Percentiles rank a stretch among this genome's conserved stretches.
Conservation (phyloP, 345 rosid species). For the Pugionium cornutum region DNA sequence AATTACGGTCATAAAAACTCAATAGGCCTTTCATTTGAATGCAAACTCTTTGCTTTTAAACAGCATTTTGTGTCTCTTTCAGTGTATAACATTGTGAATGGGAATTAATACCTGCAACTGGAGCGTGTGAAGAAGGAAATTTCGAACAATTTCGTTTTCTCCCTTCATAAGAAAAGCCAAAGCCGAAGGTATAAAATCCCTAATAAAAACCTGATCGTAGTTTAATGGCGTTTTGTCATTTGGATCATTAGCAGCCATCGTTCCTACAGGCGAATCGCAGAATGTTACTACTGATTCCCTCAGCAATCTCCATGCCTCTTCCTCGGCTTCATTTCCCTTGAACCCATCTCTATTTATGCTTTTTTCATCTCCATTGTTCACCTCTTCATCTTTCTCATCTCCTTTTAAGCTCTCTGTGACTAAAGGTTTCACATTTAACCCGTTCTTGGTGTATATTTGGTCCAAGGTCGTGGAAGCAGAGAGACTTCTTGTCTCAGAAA, state of each 20-base stretch:
- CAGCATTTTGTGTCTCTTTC: not conserved
- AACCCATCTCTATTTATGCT: constrained; percentile 28
- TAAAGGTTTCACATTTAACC: constrained; percentile 24
- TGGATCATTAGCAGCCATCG: constrained; percentile 91
- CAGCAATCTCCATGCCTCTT: constrained; percentile 89
- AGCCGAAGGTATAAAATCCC: constrained; percentile 92
- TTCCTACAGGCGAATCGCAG: constrained; percentile 81
- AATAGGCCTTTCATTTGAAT: not conserved
- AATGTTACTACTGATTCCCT: constrained; percentile 71
- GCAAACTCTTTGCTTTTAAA: not conserved
- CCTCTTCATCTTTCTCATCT: constrained; percentile 25
- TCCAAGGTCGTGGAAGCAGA: constrained; percentile 6
- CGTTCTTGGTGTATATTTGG: constrained; percentile 14
- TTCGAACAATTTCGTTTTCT: constrained; percentile 83
- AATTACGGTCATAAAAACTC: not conserved
- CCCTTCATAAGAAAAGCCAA: constrained; percentile 87
- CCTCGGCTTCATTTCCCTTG: constrained; percentile 45
- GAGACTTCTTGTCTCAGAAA: constrained; percentile 21
- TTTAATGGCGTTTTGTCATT: constrained; percentile 67
- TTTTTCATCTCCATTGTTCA: constrained; percentile 22
- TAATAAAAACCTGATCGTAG: constrained; percentile 94
- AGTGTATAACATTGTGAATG: not conserved
- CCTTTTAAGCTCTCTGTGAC: constrained; percentile 8
- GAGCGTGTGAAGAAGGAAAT: constrained; percentile 91
- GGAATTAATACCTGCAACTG: constrained; percentile 74